Conservation (phyloP, 2,329 filamentous ascomycete genomes). For the Ceratocystis eucalypticola region DNA sequence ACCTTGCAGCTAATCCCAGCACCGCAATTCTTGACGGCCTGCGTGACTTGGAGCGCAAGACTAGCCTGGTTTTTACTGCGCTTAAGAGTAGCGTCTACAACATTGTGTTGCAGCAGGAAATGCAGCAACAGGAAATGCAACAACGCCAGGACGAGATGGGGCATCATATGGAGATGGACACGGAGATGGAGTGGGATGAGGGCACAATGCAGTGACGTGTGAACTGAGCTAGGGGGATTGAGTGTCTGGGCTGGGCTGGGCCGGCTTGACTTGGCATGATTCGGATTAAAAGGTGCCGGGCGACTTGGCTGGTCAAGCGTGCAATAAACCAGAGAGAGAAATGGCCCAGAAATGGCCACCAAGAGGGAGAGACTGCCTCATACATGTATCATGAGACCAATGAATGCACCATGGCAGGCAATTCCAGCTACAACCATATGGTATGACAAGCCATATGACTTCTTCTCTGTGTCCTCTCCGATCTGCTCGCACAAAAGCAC, state of each 20-base stretch:
- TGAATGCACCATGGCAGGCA: neutral
- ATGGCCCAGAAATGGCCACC: neutral
- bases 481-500: neutral
- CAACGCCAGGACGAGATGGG: slow-evolving; percentile 24
- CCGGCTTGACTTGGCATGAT: neutral
- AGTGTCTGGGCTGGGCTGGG: neutral
- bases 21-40: slow-evolving; percentile 77
- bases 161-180: slow-evolving; percentile 16
- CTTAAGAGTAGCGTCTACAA: slow-evolving; percentile 97
- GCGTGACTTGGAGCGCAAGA: slow-evolving; percentile 82
- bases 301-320: neutral
- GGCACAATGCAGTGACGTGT: slow-evolving; percentile 12
- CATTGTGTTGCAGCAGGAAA: slow-evolving; percentile 96
- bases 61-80: slow-evolving; percentile 83
- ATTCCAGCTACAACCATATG: neutral
- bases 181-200: slow-evolving; percentile 18
- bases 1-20: slow-evolving; percentile 56
- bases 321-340: neutral
- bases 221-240: neutral
- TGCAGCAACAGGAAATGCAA: slow-evolving; percentile 27
- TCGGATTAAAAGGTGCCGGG: neutral
- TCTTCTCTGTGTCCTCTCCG: too few relatives aligned
- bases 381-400: slow-evolving; percentile 5
- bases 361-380: neutral
- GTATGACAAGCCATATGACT: neutral